Conservation (phyloP, 1,284 basidiomycete species). For the Cutaneotrichosporon dermatis region DNA sequence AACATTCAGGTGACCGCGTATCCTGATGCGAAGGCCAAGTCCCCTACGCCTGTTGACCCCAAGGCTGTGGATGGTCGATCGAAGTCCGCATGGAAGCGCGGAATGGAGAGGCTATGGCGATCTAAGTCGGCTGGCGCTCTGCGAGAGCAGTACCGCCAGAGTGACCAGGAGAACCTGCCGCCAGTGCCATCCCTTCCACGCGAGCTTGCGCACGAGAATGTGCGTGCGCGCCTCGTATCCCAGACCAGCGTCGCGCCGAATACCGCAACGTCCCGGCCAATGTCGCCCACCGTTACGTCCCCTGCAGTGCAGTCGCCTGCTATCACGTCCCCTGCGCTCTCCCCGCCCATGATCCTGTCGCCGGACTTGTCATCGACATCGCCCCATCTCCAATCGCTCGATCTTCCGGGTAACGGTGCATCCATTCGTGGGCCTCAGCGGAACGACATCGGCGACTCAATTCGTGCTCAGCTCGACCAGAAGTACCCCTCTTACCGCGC, state of each 20-base stretch:
- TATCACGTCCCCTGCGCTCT: background rate
- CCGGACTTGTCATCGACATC: background rate
- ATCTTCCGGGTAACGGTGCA: background rate
- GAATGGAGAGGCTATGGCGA: constrained; percentile 40
- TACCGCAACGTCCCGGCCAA: background rate
- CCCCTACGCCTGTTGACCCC: background rate
- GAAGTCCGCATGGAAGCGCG: constrained; percentile 37
- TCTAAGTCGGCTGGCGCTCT: constrained; percentile 38
- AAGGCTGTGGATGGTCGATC: background rate
- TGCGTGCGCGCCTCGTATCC: background rate
- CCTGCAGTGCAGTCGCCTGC: background rate
- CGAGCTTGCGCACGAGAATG: background rate
- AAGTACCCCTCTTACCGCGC: constrained; percentile 4
- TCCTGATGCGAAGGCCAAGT: background rate
- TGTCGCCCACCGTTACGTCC: background rate
- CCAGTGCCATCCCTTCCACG: constrained; percentile 26
- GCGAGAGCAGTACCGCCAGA: constrained; percentile 23
- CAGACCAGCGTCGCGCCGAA: background rate
- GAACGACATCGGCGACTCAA: background rate
- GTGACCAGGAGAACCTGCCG: constrained; percentile 15
- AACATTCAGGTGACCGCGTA: background rate
- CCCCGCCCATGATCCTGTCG: background rate
- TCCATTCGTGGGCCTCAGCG: background rate
- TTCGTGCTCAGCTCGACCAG: constrained; percentile 5
- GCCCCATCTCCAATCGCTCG: background rate